Conservation (phyloP, 2,329 filamentous ascomycete genomes). For the Alternaria alternata region DNA sequence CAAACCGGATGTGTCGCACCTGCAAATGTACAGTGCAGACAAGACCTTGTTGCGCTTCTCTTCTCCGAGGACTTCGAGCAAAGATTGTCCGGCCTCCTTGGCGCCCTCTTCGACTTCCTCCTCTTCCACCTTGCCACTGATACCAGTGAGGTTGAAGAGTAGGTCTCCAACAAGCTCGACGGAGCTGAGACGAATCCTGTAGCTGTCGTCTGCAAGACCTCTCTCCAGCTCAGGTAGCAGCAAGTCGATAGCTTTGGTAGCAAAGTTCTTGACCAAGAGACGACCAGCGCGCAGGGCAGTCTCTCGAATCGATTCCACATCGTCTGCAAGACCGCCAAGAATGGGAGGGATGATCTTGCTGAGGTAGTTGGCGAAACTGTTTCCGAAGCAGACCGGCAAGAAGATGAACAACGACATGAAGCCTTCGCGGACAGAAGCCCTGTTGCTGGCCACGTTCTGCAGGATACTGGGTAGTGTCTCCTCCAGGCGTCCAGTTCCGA, state of each 20-base stretch:
- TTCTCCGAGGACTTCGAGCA: conserved; percentile 91
- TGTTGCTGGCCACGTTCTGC: conserved; percentile 92
- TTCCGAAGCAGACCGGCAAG: conserved; percentile 97
- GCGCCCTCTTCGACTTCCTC: conserved; percentile 82
- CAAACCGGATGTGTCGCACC: conserved; percentile 91
- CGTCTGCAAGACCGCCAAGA: conserved; percentile 90
- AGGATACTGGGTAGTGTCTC: conserved; percentile 96
- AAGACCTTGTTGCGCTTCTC: conserved; percentile 97
- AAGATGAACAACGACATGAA: conserved; percentile 99
- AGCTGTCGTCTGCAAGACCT: conserved; percentile 95
- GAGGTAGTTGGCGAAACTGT: conserved; percentile 96
- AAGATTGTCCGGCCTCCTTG: conserved; percentile 88
- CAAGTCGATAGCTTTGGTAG: conserved; percentile 91
- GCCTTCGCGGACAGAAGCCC: conserved; percentile 89
- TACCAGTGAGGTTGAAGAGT: conserved; percentile 96
- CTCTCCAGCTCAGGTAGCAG: conserved; percentile 94
- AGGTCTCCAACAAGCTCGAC: conserved; percentile 97
- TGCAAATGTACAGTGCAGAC: conserved; percentile 96
- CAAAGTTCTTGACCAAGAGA: conserved; percentile 97
- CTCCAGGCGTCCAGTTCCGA: conserved; percentile 90
- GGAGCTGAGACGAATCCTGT: conserved; percentile 96
- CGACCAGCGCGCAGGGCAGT: conserved; percentile 94
- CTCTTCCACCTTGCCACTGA: conserved; percentile 78
- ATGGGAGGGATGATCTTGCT: conserved; percentile 96
- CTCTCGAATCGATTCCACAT: conserved; percentile 94